Evolutionary conservation across 169 alveolate genomes (phyloP).

Genomic region (Miamiensis avidus): DNA sequence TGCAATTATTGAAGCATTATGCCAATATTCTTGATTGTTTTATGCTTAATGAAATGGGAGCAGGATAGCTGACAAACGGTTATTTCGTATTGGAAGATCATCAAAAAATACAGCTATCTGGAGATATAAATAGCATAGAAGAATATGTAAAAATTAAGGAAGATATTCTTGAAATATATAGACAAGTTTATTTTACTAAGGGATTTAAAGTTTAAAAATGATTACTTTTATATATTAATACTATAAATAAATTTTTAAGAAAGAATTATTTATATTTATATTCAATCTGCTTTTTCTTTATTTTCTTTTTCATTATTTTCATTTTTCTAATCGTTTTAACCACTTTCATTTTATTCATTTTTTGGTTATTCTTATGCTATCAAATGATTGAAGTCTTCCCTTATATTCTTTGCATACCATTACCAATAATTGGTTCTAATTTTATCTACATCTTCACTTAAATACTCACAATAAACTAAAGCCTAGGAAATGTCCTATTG

Average conservation of each 20-base stretch:
- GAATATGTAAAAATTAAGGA: neutral
- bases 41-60: neutral
- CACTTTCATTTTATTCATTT: too few species aligned
- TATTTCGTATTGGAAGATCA: neutral
- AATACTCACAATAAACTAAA: neutral
- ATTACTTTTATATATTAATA: too few species aligned
- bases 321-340: too few species aligned
- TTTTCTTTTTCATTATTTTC: too few species aligned
- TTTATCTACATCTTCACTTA: slow-evolving; percentile 8
- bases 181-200: too few species aligned
- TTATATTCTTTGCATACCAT: slow-evolving; percentile 14
- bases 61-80: neutral
- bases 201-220: too few species aligned
- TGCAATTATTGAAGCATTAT: neutral
- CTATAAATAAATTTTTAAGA: too few species aligned
- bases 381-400: slow-evolving; percentile 9
- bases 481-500: neutral
- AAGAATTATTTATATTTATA: too few species aligned
- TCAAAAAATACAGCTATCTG: neutral
- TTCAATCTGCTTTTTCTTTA: too few species aligned
- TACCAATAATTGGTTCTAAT: slow-evolving; percentile 20
- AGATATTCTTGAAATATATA: too few species aligned
- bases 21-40: neutral
- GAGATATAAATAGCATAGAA: neutral
- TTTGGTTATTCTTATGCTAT: too few species aligned